Base-by-base conservation (phyloP, 345 rosid species). In the Pistacia vera region DNA sequence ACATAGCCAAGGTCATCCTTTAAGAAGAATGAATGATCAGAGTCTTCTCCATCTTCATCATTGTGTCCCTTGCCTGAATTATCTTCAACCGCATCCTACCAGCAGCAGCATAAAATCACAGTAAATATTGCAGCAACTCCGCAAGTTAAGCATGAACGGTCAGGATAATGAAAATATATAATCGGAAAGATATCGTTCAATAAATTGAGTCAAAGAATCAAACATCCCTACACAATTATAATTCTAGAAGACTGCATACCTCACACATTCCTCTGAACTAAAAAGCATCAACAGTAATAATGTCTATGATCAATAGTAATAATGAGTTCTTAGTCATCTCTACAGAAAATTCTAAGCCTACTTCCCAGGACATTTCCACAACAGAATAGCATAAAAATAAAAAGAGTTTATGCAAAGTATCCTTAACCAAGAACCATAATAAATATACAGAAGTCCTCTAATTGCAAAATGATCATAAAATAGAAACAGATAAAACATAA, bases 1-100 rank as follows among this genome's bases (percentile, higher is more conserved):
- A 93, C 99, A 85, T 81, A 88, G 22, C 99, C 99, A 60, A 96
- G 77, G 61, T 96, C 99, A 69, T 96, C 99, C 90, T 81, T 92
- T 79, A 96, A 73, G 60, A 93, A 80, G 79, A 83, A 93, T 16
- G 90, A 88, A 80, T 96, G 98, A 28, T 91, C 95, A 78, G 97
- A 96, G 52, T 79, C 85, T 52, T 87, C 89, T 17, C 75, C 91
- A 68, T 78, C 90, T 67, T 87, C 90, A 68, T 69, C 70, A 77
- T 61, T 74, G 68, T 68, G 72, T 59, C 86, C 93, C 70, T 84
- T 85, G 0, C 81, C 72, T 66, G 85, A 78, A 83, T 77, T 84
- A 76, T 86, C 86, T 58, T 82, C 87, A 30, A 70, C 72, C 59
- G 28, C 84, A 79, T 90, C 90, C 97, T 96, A 74, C 68, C 68